Base-by-base conservation (phyloP, 495 filamentous ascomycete species). In the Talaromyces thailandensis region DNA sequence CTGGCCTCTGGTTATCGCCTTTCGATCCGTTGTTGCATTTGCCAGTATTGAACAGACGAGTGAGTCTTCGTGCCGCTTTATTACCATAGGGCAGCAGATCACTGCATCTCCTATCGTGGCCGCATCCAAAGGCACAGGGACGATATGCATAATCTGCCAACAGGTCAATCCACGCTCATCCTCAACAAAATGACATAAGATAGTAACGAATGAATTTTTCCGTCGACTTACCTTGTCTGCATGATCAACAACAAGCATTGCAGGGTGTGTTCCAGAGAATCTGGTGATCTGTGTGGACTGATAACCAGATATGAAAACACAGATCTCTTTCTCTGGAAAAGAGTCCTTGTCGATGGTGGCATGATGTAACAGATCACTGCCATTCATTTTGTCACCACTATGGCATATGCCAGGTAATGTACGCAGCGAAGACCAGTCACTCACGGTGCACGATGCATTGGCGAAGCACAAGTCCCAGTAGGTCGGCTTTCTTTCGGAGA, bases 381-480 rank as follows among this genome's bases (percentile, higher is more conserved):
- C 60, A 58, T 58, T 24, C 9, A 11, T 28, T 12, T 23, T 37
- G 25, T 58, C 56, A 21, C 56, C 56, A 24, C 56, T 58, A 58
- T 58, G 56, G 29, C n/a, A 9, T 58, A 58, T 58, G 23, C 56
- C 56, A 23, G 56, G n/a, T 25, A 71, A 69, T 11, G 67, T 67
- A 6, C 23, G 29, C 37, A 26, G 63, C 50, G 58, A 40, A 37
- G 1, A 6, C 32, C 51, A 71, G 40, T 65, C 69, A 56, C 64
- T 56, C 12, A 65, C 32, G 5, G 66, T 66, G 31, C 55, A 64
- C 11, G 32, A 56, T 52, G 65, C 65, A 64, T 71, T 64, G 4
- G 65, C 69, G 28, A 69, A 50, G 58, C 69, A 71, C 40, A 71
- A 61, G 43, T 71, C 69, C 32, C 63, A 71, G 64, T 71, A 71